Conservation (phyloP, 495 filamentous ascomycete genomes). For the Xanthoparmelia taractica region DNA sequence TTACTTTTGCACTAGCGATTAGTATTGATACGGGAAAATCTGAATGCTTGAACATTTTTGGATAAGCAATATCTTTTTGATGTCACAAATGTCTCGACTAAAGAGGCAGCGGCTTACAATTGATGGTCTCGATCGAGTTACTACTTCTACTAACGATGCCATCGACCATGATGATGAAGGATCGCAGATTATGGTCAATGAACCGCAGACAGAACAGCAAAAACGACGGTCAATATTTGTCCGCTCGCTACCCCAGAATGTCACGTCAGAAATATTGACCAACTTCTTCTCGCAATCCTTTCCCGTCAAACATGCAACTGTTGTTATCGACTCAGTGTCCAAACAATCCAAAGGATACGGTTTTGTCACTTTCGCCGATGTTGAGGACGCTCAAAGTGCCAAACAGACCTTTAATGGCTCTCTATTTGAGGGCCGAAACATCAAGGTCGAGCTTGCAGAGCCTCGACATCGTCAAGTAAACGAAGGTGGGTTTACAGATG, state of each 20-base stretch:
- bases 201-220: slow-evolving; percentile 25
- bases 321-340: slow-evolving; percentile 70
- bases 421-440: slow-evolving; percentile 65
- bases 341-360: slow-evolving; percentile 87
- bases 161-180: slow-evolving; percentile 8
- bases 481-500: slow-evolving; percentile 35
- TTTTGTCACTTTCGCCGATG: slow-evolving; percentile 92
- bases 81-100: slow-evolving; percentile 19
- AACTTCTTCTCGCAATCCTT: slow-evolving; percentile 88
- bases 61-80: no score
- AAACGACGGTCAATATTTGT: slow-evolving; percentile 75
- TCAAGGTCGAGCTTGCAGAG: slow-evolving; percentile 82
- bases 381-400: slow-evolving; percentile 78
- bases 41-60: background rate
- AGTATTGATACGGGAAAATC: background rate
- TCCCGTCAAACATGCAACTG: slow-evolving; percentile 87
- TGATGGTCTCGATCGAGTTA: slow-evolving; percentile 26
- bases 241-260: slow-evolving; percentile 66
- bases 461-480: slow-evolving; percentile 55
- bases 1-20: background rate
- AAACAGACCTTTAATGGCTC: slow-evolving; percentile 68
- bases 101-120: slow-evolving; percentile 31
- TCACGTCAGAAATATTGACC: slow-evolving; percentile 75
- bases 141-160: slow-evolving; percentile 18
- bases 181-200: background rate